Evolutionary conservation across 208 protist genomes (phyloP), one percentile per base, ranked within the genome.

Genomic region (Pavlovales sp.): DNA sequence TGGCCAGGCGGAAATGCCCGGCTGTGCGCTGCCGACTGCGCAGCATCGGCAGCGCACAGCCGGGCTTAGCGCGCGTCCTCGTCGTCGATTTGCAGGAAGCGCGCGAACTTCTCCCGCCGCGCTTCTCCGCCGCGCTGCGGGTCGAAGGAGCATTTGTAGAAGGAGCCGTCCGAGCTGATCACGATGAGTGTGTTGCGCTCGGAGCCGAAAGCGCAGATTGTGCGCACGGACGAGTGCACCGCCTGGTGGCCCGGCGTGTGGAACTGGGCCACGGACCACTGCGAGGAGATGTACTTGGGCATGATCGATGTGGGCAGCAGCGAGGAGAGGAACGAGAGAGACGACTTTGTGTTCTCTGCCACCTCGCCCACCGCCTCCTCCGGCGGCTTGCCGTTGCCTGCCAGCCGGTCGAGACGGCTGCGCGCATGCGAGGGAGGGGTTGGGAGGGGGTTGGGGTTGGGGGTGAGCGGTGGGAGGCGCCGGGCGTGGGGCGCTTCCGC

Each of bases 211-310:
- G 93, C 92, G 66, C 89, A 90, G 86, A 95, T 93, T 0, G 91
- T 89, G 44, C 81, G 47, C 42, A 88, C 82, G 30, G 37, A 28
- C 0, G 67, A 36, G n/a, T 47, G 22, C 71, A 46, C 83, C 20
- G 7, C 18, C 57, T 7, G 11, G 44, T 7, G 7, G 44, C 57
- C 57, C 57, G 57, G 57, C 57, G 57, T 71, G 36, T 94, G 84
- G 79, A 95, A 96, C 41, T 94, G 90, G 37, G 93, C 94, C 90
- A 94, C 93, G 88, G 80, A 90, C 94, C 94, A 96, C 79, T 94
- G 92, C 38, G 92, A 94, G 36, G 86, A 91, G 81, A 96, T 94
- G 89, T 96, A 96, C n/a, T 89, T 94, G 28, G 79, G 79, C 79
- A 38, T 41, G 42, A 84, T 4, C 32, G 79, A 84, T 34, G 57